These are phyloP conservation scores for Lasiosphaeris hirsuta DNA, from an alignment of 495 filamentous ascomycete species.

Conservation along the genomic window DNA sequence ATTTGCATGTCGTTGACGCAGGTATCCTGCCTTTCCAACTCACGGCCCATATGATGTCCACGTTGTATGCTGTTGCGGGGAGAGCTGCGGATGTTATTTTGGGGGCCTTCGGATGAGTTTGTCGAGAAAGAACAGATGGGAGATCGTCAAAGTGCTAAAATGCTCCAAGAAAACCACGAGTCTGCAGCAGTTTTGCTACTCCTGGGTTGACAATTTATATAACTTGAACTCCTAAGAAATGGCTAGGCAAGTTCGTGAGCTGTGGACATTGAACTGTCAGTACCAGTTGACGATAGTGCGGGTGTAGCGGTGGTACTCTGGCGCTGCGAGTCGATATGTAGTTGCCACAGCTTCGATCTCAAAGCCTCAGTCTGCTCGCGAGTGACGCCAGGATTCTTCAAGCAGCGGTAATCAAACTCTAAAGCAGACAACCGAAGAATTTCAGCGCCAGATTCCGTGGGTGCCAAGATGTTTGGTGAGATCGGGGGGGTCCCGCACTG, in stretches of 20 bases:
- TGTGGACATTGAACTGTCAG: too few relatives aligned
- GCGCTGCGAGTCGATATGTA: not conserved
- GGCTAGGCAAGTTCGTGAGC: too few relatives aligned
- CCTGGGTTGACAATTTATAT: too few relatives aligned
- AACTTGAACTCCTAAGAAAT: too few relatives aligned
- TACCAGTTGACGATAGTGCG: too few relatives aligned
- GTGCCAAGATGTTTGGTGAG: slow-evolving; percentile 11
- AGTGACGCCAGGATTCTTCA: slow-evolving; percentile 2
- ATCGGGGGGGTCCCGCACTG: slow-evolving; percentile 21
- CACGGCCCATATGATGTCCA: slow-evolving; percentile 44
- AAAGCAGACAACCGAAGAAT: slow-evolving; percentile 15
- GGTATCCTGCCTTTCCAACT: slow-evolving; percentile 47
- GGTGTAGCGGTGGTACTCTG: too few relatives aligned
- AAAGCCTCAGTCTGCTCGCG: not conserved
- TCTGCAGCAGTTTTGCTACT: too few relatives aligned
- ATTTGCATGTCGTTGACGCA: slow-evolving; percentile 49
- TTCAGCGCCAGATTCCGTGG: slow-evolving; percentile 14
- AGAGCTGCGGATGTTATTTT: slow-evolving; percentile 51
- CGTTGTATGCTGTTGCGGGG: slow-evolving; percentile 54
- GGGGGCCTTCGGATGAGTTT: too few relatives aligned
- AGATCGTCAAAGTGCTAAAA: too few relatives aligned
- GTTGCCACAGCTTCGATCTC: not conserved
- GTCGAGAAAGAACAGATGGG: too few relatives aligned
- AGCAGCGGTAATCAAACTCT: slow-evolving; percentile 23
- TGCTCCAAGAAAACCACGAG: too few relatives aligned